Evolutionary conservation across 345 rosid species (phyloP), one percentile per base, ranked within the genome.

Genomic region (Euphorbia pulcherrima): DNA sequence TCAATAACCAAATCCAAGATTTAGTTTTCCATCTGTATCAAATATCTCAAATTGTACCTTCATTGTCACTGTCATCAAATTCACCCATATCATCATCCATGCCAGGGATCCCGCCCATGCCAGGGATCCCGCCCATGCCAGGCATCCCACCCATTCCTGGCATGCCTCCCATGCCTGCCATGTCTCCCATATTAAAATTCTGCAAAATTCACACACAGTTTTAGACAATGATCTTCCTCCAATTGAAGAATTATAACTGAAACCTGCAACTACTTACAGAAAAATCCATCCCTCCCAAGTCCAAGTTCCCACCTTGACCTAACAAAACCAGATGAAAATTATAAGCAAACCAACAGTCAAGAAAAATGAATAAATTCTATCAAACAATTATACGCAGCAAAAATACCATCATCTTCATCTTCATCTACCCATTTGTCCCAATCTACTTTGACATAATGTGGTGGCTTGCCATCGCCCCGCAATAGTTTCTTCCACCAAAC

Each of bases 1-100:
- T 21, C 20, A 21, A 24, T 9, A 53, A 53, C 26, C 29, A 4
- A 53, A 10, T 21, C 57, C 24, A 50, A 50, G 23, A 6, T 53
- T 2, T 27, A 53, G 0, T 3, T 53, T 53, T 33, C 8, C 9
- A 21, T 17, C 9, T 3, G 6, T 17, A 16, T 9, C 8, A 58
- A 57, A 60, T 29, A 20, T 17, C 40, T 33, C 21, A 14, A 28
- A 30, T 9, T n/a, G 78, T 80, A 92, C 97, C 96, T 79, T 92
- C 97, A 69, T 87, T 95, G 73, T 92, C 98, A 77, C 92, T 90
- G 78, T 84, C 96, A 21, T 87, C 98, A 60, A 85, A 84, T 24
- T 87, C 96, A 53, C 79, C 89, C 85, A 88, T 78, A 6, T 74
- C 89, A 20, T 71, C 83, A 0, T 74, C 83, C 72, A 67, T 72